Evolutionary conservation across 2,329 filamentous ascomycete genomes (phyloP).

Genomic region (Ophiocordyceps camponoti-leonardi): DNA sequence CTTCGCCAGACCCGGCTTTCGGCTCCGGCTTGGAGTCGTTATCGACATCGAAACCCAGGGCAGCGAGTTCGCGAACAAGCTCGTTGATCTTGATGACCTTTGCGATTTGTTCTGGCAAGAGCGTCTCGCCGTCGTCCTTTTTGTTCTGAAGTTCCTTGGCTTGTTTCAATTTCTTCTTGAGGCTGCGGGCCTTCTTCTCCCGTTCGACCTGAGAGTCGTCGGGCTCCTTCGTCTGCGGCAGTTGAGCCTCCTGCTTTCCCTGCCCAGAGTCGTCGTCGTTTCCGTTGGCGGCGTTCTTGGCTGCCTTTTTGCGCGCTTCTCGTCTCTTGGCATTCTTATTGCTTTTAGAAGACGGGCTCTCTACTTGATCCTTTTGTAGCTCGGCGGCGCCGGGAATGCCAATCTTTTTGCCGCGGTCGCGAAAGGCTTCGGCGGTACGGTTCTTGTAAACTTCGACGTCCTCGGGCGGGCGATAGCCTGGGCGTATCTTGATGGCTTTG

Average conservation of each 20-base stretch:
- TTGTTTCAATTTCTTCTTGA: conserved; percentile 91
- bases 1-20: conserved; percentile 11
- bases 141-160: conserved; percentile 80
- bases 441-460: conserved; percentile 96
- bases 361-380: conserved; percentile 29
- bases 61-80: conserved; percentile 72
- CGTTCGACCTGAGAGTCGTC: conserved; percentile 65
- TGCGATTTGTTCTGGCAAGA: conserved; percentile 87
- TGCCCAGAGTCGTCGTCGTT: conserved; percentile 9
- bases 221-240: conserved; percentile 21
- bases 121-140: conserved; percentile 67
- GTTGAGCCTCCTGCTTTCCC: conserved; percentile 9
- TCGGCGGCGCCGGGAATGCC: conserved; percentile 57
- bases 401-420: conserved; percentile 47
- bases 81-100: conserved; percentile 97
- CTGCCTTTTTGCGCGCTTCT: conserved; percentile 34
- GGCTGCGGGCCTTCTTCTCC: conserved; percentile 81
- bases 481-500: conserved; percentile 84
- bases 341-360: conserved; percentile 58
- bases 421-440: conserved; percentile 70
- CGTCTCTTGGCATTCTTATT: conserved; percentile 77
- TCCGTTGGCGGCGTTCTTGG: conserved; percentile 38
- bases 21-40: conserved; percentile 21
- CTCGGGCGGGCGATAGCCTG: conserved; percentile 85
- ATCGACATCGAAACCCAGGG: conserved; percentile 67